Conservation (phyloP, 139 green algal genomes). For the Chlamydomonas sp. region DNA sequence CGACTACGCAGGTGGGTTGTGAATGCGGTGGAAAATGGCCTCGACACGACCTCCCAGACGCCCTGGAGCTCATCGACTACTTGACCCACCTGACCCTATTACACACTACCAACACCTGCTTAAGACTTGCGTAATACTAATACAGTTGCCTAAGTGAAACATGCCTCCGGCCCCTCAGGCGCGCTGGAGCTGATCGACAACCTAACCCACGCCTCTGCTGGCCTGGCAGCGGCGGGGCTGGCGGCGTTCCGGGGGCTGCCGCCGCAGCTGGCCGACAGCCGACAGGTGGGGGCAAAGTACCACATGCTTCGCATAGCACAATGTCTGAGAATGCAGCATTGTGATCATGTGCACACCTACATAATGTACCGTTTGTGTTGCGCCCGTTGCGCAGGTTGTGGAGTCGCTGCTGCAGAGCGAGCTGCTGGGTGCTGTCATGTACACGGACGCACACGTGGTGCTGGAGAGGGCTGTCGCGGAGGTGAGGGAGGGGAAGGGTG, state of each 20-base stretch:
- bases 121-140: background rate
- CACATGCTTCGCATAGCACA: background rate
- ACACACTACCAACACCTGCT: too few species aligned
- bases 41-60: too few species aligned
- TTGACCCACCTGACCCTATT: too few species aligned
- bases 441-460: constrained; percentile 32
- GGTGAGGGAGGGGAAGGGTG: background rate
- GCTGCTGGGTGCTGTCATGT: constrained; percentile 52
- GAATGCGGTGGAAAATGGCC: background rate
- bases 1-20: constrained; percentile 71
- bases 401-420: constrained; percentile 65
- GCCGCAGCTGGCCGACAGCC: constrained; percentile 33
- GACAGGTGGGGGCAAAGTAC: background rate
- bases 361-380: background rate
- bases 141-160: too few species aligned
- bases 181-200: constrained; percentile 82
- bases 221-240: constrained; percentile 52
- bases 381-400: constrained; percentile 44
- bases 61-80: too few species aligned
- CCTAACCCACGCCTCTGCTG: constrained; percentile 41
- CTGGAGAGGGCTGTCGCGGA: constrained; percentile 39
- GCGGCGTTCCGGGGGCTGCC: constrained; percentile 29
- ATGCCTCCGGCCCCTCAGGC: background rate
- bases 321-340: too few species aligned
- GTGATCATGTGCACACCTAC: background rate